Percentiles rank a stretch among this genome's conserved stretches.
These are phyloP conservation scores for Mortierella hygrophila DNA, from an alignment of 192 early-diverging fungal genomes.

Conservation along the genomic window DNA sequence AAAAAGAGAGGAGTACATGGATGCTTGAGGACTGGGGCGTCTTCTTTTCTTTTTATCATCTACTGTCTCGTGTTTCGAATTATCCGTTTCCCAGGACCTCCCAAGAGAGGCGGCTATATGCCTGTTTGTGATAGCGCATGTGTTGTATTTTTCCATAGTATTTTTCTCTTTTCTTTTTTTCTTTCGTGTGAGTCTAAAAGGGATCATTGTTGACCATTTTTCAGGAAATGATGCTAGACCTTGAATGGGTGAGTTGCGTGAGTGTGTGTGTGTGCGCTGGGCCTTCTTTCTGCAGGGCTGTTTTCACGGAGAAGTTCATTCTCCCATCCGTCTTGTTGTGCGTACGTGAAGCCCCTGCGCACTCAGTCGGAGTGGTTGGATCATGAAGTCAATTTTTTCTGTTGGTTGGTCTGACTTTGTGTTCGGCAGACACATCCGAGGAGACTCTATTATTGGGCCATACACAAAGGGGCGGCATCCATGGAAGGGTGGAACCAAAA, in stretches of 20 bases:
- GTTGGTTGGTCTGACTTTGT: not conserved
- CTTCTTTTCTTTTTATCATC: not conserved
- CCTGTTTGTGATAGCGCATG: not conserved
- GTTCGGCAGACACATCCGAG: slow-evolving; percentile 11
- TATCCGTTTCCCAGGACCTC: not conserved
- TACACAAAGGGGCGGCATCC: not conserved
- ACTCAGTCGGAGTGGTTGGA: not conserved
- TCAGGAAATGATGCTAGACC: not conserved
- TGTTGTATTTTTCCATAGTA: not conserved
- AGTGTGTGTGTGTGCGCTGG: not conserved
- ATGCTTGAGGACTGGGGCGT: not conserved
- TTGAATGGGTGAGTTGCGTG: not conserved
- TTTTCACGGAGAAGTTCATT: not conserved
- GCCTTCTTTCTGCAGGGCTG: not conserved
- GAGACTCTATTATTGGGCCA: not conserved
- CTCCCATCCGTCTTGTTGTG: not conserved
- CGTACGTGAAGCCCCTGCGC: not conserved
- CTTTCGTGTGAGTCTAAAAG: not conserved
- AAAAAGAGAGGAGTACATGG: not conserved
- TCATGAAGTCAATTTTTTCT: not conserved
- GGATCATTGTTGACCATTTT: not conserved
- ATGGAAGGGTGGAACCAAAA: not conserved
- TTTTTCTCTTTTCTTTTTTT: not conserved
- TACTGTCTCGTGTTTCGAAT: not conserved
- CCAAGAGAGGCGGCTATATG: not conserved